phyloP scores from a whole-genome alignment of 192 early-diverging fungal species.

The Lobosporangium transversale region DNA sequence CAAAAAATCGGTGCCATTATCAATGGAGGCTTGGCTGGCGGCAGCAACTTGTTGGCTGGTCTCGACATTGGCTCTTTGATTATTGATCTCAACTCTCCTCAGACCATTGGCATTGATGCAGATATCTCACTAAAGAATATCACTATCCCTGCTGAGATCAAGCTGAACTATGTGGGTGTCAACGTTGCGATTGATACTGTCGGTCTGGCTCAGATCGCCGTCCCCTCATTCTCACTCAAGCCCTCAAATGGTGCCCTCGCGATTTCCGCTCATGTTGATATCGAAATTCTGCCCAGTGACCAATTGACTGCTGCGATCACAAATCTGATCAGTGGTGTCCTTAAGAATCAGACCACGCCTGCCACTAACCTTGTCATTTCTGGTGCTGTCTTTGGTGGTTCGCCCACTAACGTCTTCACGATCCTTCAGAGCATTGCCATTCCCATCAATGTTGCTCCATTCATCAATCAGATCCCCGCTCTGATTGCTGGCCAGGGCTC shows the following conservation, averaged over 20 bases:
- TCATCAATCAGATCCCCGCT: slow-evolving; percentile 22
- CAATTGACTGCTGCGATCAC: slow-evolving; percentile 18
- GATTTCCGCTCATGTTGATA: slow-evolving; percentile 19
- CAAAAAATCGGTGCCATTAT: slow-evolving; percentile 28
- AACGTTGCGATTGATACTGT: slow-evolving; percentile 12
- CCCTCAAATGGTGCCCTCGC: slow-evolving; percentile 22
- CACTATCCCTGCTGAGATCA: slow-evolving; percentile 41
- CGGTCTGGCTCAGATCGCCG: slow-evolving; percentile 23
- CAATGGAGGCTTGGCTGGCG: slow-evolving; percentile 7
- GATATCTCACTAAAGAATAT: slow-evolving; percentile 34
- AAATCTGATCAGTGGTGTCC: slow-evolving; percentile 13
- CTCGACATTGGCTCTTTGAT: slow-evolving; percentile 35
- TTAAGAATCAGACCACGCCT: slow-evolving; percentile 28
- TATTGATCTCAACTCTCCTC: slow-evolving; percentile 40
- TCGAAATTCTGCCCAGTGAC: slow-evolving; percentile 9
- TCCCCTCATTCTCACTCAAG: slow-evolving; percentile 34
- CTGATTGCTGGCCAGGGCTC: slow-evolving; percentile 10
- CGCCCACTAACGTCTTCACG: slow-evolving; percentile 42
- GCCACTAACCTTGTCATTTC: slow-evolving; percentile 20
- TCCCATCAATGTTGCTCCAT: slow-evolving; percentile 29
- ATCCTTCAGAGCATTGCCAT: slow-evolving; percentile 36
- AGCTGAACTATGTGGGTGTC: slow-evolving; percentile 44
- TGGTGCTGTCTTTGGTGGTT: slow-evolving; percentile 42
- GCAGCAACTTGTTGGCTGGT: slow-evolving; percentile 17
- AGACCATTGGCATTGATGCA: slow-evolving; percentile 41